Conservation (phyloP, 73 alveolate species). For the Effrenium voratum region DNA sequence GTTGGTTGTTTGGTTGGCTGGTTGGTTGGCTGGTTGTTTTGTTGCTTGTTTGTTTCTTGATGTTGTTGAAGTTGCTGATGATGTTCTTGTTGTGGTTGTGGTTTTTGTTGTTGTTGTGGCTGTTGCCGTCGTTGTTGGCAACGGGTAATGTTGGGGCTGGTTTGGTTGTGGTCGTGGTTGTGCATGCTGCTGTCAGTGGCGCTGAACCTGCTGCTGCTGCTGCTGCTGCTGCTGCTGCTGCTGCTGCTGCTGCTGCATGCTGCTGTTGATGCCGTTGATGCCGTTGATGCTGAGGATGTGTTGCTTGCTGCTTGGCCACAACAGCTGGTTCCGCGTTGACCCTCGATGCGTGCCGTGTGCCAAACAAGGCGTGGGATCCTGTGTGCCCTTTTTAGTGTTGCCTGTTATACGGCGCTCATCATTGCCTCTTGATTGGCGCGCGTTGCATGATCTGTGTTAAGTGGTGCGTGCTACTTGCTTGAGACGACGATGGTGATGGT, state of each 20-base stretch:
- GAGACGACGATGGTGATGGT: too few relatives aligned
- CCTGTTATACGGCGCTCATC: too few relatives aligned
- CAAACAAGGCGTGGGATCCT: too few relatives aligned
- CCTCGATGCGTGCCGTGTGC: too few relatives aligned
- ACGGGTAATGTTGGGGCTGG: neutral
- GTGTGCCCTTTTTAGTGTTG: too few relatives aligned
- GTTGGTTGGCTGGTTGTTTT: neutral
- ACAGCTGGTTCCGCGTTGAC: too few relatives aligned
- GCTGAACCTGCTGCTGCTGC: neutral
- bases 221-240: neutral
- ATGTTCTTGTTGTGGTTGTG: neutral
- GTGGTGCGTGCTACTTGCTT: too few relatives aligned
- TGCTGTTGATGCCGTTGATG: neutral
- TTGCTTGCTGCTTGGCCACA: neutral
- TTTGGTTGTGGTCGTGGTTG: neutral
- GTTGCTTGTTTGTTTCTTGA: neutral
- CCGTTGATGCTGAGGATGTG: neutral
- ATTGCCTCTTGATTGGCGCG: too few relatives aligned
- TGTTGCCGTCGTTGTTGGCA: neutral
- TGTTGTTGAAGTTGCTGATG: neutral
- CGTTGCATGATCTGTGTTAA: too few relatives aligned
- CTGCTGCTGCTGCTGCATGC: neutral
- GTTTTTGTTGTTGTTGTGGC: neutral
- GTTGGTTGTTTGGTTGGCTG: neutral
- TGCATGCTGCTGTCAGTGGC: neutral